Evolutionary conservation across 176 grass and related monocot species (phyloP), one percentile per base, ranked within the genome.

Genomic region (Carex scoparia): DNA sequence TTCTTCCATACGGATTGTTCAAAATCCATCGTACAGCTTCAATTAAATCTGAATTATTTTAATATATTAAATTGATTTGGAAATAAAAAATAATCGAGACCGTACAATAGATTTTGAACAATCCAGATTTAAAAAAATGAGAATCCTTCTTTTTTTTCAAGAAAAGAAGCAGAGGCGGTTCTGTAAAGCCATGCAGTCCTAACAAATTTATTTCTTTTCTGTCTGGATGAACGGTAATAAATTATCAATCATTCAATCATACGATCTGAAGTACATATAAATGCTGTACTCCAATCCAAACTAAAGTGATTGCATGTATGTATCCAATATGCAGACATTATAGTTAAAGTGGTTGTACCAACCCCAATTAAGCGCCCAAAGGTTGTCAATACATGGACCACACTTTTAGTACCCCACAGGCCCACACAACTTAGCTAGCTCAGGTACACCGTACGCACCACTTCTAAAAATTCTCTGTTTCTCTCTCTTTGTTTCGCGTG

Each of bases 271-370:
- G 16, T 61, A 2, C 19, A 61, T 61, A 61, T 61, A 61, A 60
- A 61, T 19, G 18, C 28, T 27, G 7, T 63, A 63, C 61, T 27
- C 61, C n/a, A 28, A 54, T 27, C 61, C n/a, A 28, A 54, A 31
- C 44, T 76, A 76, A 54, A 76, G 71, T 53, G 3, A 54, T 53
- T 54, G 44, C 71, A 76, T 54, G n/a, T 74, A 53, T 53, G 18
- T 75, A 54, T 51, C 71, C 4, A 75, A 54, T 76, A 10, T 31
- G 10, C 71, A 14, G 71, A 75, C 19, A 75, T 53, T 75, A 27
- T 12, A 51, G 71, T 76, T 76, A 54, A 76, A 30, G 71, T 76
- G 4, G 71, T 76, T 76, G 71, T 54, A 76, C 71, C 71, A 76
- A 54, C 44, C 71, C 71, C 46, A 73, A 69, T 18, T 69, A 69